Evolutionary conservation across 2,329 filamentous ascomycete species (phyloP).

Genomic region (Endothia cerciana): DNA sequence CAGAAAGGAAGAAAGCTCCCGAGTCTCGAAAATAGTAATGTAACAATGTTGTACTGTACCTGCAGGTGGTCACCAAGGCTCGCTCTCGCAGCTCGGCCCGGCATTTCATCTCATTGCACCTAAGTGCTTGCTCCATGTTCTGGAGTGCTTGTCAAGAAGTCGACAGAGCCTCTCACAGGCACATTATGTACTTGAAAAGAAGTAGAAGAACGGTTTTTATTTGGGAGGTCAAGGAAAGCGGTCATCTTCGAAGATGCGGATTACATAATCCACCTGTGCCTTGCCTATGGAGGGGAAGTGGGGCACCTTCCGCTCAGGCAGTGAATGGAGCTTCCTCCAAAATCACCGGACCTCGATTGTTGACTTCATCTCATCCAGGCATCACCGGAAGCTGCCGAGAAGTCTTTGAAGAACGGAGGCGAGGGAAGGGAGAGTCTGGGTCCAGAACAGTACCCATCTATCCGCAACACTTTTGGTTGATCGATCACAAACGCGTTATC

Average conservation of each 20-base stretch:
- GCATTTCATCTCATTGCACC: constrained; percentile 83
- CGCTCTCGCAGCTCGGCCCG: constrained; percentile 68
- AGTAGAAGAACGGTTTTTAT: background rate
- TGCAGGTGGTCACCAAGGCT: constrained; percentile 88
- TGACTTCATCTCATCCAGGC: constrained; percentile 3
- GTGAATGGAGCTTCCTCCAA: constrained; percentile 24
- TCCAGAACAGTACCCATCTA: background rate
- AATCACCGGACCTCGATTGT: constrained; percentile 15
- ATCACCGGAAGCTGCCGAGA: background rate
- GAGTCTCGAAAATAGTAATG: constrained; percentile 24
- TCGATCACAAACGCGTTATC: background rate
- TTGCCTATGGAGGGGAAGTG: background rate
- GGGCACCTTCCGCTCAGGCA: constrained; percentile 10
- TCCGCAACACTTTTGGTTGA: background rate
- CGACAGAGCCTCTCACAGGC: background rate
- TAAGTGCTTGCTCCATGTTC: constrained; percentile 72
- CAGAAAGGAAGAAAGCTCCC: background rate
- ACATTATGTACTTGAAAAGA: background rate
- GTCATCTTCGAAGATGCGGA: background rate
- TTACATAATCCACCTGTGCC: constrained; percentile 14
- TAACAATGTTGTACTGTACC: constrained; percentile 49
- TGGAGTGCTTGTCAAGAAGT: background rate
- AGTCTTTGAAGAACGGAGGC: background rate
- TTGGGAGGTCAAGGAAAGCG: background rate
- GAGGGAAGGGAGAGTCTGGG: background rate